Base-by-base conservation (phyloP, 257 asterid genomes). In the Nicotiana tabacum region DNA sequence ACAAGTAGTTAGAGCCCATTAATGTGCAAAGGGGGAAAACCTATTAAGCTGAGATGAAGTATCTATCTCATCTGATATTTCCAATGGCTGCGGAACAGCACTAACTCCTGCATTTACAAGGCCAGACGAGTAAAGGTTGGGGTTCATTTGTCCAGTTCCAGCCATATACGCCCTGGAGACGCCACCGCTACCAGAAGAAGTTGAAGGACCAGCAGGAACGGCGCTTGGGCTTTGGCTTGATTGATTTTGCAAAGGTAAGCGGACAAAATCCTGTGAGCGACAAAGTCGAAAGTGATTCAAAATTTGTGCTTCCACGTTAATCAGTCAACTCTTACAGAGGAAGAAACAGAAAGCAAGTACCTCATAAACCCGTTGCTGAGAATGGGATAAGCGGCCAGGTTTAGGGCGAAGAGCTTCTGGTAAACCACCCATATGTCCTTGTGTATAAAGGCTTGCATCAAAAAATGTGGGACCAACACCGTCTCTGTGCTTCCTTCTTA, bases 321-420 rank as follows among this genome's bases (percentile, higher is more conserved):
- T 76, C 80, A 48, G 64, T 61, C 43, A 76, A 76, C 46, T 32
- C 29, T 27, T 74, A 74, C 39, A 48, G 39, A 74, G n/a, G 80
- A 51, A 27, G 80, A 9, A 76, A 27, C 80, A 65, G 83, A 37
- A 80, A 84, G 29, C 70, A 58, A 82, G 80, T 81, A 92, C 99
- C 98, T 96, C 98, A 82, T 96, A 96, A 85, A 96, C 98, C 82
- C 97, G 92, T 91, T 96, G 98, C 89, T 94, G 98, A 53, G 97
- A 90, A 83, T 88, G 93, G 9, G 99, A 92, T 76, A 96, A 85
- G 80, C 94, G 97, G 51, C 99, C 98, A 80, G 98, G 98, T 86
- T 90, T 92, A 84, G 98, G 99, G 64, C 98, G 97, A 85, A 94
- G 99, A 62, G 97, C 95, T 84, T 96, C 99, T 4, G 99, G 98